Percentiles rank a stretch among this genome's conserved stretches.
These are phyloP conservation scores for Trichoderma sp. DNA, from an alignment of 2,329 filamentous ascomycete species.

Conservation along the genomic window DNA sequence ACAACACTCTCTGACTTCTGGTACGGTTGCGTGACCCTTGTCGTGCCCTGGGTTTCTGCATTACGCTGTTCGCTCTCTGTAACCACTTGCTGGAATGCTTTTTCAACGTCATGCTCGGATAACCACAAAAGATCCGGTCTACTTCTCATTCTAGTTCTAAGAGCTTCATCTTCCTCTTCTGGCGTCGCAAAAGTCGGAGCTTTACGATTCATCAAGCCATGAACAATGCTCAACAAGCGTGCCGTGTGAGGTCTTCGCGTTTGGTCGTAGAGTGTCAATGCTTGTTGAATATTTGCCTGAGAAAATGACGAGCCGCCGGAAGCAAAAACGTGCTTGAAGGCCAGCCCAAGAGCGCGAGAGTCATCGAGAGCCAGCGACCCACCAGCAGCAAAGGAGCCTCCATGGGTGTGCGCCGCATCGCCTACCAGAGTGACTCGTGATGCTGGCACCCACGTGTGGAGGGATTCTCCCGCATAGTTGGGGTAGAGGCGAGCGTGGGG, in stretches of 20 bases:
- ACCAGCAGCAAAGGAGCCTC: conserved; percentile 46
- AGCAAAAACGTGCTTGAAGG: conserved; percentile 9
- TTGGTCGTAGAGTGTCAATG: conserved; percentile 26
- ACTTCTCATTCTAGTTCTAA: conserved; percentile 24
- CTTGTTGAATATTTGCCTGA: background rate
- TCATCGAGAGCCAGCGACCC: conserved; percentile 46
- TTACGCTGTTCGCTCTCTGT: background rate
- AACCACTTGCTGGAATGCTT: background rate
- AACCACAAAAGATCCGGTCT: conserved; percentile 30
- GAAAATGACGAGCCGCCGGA: background rate
- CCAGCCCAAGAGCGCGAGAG: conserved; percentile 31
- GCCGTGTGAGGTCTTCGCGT: conserved; percentile 29
- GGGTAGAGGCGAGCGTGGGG: conserved; percentile 48
- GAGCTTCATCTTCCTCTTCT: conserved; percentile 24
- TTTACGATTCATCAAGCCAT: conserved; percentile 13
- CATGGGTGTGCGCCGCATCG: conserved; percentile 47
- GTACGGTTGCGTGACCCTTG: too few relatives aligned
- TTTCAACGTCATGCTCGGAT: conserved; percentile 31
- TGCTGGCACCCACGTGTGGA: conserved; percentile 44
- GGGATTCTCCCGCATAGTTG: conserved; percentile 45
- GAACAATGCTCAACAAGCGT: conserved; percentile 28
- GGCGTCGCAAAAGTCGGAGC: conserved; percentile 4
- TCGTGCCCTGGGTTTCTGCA: too few relatives aligned
- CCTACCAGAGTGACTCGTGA: conserved; percentile 41
- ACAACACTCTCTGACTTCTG: background rate